Evolutionary conservation across 208 protist species (phyloP).

Genomic region (Endotrypanum monterogeii): DNA sequence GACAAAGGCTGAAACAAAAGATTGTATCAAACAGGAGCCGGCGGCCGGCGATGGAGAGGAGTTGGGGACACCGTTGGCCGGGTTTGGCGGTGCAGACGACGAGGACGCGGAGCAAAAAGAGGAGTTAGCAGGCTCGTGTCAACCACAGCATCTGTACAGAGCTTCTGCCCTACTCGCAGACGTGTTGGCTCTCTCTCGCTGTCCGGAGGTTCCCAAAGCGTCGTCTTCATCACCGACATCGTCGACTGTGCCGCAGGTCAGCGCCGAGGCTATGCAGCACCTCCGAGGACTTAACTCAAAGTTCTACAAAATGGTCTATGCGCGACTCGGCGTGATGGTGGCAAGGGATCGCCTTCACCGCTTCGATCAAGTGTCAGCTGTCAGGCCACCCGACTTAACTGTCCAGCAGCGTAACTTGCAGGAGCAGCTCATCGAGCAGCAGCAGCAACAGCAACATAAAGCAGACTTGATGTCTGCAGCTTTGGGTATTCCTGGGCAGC

Average conservation of each 20-base stretch:
- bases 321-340: slow-evolving; percentile 75
- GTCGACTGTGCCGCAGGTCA: slow-evolving; percentile 4
- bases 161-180: slow-evolving; percentile 40
- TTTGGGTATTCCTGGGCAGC: slow-evolving; percentile 11
- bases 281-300: slow-evolving; percentile 45
- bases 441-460: slow-evolving; percentile 30
- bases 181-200: slow-evolving; percentile 46
- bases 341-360: slow-evolving; percentile 62
- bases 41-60: slow-evolving; percentile 19
- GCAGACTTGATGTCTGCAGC: slow-evolving; percentile 16
- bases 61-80: neutral
- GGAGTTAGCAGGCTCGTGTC: neutral
- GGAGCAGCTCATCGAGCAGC: slow-evolving; percentile 38
- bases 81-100: slow-evolving; percentile 10
- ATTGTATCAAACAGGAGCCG: slow-evolving; percentile 27
- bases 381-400: slow-evolving; percentile 54
- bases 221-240: slow-evolving; percentile 7
- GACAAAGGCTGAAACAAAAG: slow-evolving; percentile 1
- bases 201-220: slow-evolving; percentile 5
- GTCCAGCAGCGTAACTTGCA: slow-evolving; percentile 55
- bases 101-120: neutral
- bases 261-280: slow-evolving; percentile 17
- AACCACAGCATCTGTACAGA: slow-evolving; percentile 23
- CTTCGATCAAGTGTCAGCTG: slow-evolving; percentile 40
- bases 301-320: slow-evolving; percentile 86